Conservation (phyloP, 176 grass and related monocot species). For the Puya raimondii region DNA sequence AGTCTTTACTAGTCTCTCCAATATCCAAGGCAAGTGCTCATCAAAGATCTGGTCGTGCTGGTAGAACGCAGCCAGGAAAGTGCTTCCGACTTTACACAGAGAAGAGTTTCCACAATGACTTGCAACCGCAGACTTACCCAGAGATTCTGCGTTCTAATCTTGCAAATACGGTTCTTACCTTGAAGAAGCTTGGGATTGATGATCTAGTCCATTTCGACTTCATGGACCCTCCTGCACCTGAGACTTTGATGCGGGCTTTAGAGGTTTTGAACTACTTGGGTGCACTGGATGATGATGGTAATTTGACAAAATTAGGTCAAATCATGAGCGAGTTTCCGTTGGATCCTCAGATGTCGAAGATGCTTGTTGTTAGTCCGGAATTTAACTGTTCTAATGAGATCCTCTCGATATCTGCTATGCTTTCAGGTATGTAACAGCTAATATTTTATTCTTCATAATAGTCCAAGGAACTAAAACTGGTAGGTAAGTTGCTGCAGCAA, state of each 20-base stretch:
- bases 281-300: slow-evolving; percentile 86
- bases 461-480: background rate
- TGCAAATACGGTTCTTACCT: slow-evolving; percentile 41
- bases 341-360: slow-evolving; percentile 97
- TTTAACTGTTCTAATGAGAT: slow-evolving; percentile 99
- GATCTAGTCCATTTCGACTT: slow-evolving; percentile 66
- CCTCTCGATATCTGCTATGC: slow-evolving; percentile 86
- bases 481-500: background rate
- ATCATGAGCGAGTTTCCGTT: slow-evolving; percentile 94
- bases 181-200: slow-evolving; percentile 55
- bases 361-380: slow-evolving; percentile 86
- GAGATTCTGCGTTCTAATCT: slow-evolving; percentile 55
- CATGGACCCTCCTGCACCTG: slow-evolving; percentile 70
- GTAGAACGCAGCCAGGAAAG: slow-evolving; percentile 44
- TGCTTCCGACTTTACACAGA: slow-evolving; percentile 55
- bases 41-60: slow-evolving; percentile 50
- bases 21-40: slow-evolving; percentile 54
- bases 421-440: slow-evolving; percentile 55
- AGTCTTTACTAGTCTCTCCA: slow-evolving; percentile 38
- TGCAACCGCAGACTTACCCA: slow-evolving; percentile 38
- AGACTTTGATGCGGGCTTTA: slow-evolving; percentile 86
- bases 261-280: slow-evolving; percentile 92
- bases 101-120: slow-evolving; percentile 32
- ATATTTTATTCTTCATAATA: slow-evolving; percentile 7
- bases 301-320: slow-evolving; percentile 72